Evolutionary conservation across 768 basidiomycete species (phyloP).

Genomic region (Chalciporus sphaerocephalus): DNA sequence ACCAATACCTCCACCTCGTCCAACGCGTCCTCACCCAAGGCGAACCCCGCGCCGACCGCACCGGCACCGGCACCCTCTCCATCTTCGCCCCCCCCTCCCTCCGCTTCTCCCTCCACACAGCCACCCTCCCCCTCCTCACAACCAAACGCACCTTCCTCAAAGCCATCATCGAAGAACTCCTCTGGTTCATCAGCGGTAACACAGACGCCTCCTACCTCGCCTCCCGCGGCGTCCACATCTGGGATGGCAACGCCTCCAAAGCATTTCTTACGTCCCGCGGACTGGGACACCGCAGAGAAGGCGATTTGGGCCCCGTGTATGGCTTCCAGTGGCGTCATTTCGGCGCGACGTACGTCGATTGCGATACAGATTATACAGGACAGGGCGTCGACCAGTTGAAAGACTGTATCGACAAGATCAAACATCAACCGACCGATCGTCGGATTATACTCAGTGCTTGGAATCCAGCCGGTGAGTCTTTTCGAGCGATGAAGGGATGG

Average conservation of each 20-base stretch:
- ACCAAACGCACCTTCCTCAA: constrained; percentile 93
- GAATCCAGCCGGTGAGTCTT: constrained; percentile 85
- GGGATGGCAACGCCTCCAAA: constrained; percentile 94
- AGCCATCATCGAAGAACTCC: constrained; percentile 87
- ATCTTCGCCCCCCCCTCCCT: constrained; percentile 88
- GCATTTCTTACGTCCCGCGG: constrained; percentile 84
- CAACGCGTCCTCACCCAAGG: constrained; percentile 69
- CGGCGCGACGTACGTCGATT: constrained; percentile 76
- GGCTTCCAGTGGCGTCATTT: constrained; percentile 98
- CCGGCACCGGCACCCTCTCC: constrained; percentile 90
- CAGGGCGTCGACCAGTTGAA: constrained; percentile 89
- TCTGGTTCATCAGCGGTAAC: constrained; percentile 87
- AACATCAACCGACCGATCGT: constrained; percentile 86
- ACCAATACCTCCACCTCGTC: constrained; percentile 86
- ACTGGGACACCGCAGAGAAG: constrained; percentile 76
- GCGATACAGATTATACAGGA: constrained; percentile 71
- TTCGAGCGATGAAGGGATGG: not conserved
- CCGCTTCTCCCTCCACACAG: constrained; percentile 79
- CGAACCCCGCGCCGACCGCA: constrained; percentile 81
- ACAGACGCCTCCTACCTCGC: constrained; percentile 78
- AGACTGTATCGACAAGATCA: constrained; percentile 90
- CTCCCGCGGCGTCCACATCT: constrained; percentile 86
- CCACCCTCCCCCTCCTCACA: constrained; percentile 82
- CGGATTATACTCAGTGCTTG: constrained; percentile 94
- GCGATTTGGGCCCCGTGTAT: constrained; percentile 95